phyloP scores from a whole-genome alignment of 2,329 filamentous ascomycete genomes.

The Tolypocladium endophyticum region DNA sequence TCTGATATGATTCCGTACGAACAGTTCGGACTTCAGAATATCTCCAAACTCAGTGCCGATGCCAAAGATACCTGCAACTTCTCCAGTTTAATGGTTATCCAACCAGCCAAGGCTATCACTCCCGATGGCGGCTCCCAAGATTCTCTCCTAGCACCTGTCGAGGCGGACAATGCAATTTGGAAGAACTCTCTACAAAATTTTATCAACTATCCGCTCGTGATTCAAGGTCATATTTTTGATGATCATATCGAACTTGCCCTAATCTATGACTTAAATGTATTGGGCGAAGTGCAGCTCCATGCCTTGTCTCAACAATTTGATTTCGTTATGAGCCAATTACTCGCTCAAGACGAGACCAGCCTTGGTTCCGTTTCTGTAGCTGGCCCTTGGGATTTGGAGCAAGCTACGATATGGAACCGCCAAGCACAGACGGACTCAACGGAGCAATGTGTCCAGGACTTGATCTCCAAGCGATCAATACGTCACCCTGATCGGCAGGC shows the following conservation, averaged over 20 bases:
- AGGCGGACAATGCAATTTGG: background rate
- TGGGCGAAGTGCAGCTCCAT: background rate
- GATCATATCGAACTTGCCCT: background rate
- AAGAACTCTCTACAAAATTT: background rate
- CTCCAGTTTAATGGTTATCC: background rate
- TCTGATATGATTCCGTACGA: slow-evolving; percentile 8
- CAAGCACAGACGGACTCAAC: background rate
- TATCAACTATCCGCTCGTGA: slow-evolving; percentile 2
- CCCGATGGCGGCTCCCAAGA: no score
- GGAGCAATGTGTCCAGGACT: background rate
- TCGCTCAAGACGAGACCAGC: background rate
- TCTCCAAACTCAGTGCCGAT: background rate
- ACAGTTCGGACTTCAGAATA: slow-evolving; percentile 8
- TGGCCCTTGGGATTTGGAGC: background rate
- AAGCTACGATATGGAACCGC: background rate
- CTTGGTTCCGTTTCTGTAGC: background rate
- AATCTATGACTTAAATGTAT: background rate
- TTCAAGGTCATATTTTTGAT: background rate
- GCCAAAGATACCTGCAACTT: background rate
- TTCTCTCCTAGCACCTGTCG: no score
- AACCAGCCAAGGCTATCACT: background rate
- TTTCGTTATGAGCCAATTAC: background rate
- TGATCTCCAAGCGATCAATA: background rate
- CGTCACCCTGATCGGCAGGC: background rate
- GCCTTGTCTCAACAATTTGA: background rate